A percentile compares a stretch with the other conserved stretches of the same genome.
Conservation (phyloP, 2,329 filamentous ascomycete genomes). For the Neospermospora avenae region DNA sequence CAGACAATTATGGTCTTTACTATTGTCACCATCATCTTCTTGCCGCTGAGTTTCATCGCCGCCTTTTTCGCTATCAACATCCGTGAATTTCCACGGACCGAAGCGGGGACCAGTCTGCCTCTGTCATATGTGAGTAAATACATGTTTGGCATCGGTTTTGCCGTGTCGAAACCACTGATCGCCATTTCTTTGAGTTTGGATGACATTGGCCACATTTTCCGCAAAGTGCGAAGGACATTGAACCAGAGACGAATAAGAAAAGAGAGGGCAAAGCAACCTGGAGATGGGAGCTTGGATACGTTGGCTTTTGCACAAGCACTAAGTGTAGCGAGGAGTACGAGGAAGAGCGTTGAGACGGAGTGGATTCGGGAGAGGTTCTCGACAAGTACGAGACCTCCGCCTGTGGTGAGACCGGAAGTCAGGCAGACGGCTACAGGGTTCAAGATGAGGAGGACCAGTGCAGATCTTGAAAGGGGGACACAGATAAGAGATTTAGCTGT, state of each 20-base stretch:
- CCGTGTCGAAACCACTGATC: conserved; percentile 27
- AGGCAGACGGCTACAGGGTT: conserved; percentile 24
- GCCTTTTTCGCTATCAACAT: conserved; percentile 31
- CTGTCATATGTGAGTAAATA: conserved; percentile 29
- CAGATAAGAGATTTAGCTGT: neutral
- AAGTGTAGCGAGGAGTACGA: conserved; percentile 19
- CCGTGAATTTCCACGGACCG: conserved; percentile 20
- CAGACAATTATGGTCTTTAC: conserved; percentile 36
- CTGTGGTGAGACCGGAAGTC: conserved; percentile 1
- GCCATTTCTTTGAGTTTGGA: conserved; percentile 26
- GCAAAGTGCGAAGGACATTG: conserved; percentile 3
- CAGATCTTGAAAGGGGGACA: conserved; percentile 26
- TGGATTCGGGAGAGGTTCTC: conserved; percentile 24
- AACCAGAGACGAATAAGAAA: neutral
- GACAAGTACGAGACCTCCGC: neutral
- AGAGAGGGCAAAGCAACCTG: neutral
- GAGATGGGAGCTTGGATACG: conserved; percentile 6
- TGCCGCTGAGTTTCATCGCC: conserved; percentile 32
- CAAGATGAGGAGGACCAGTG: conserved; percentile 22
- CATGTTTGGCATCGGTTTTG: conserved; percentile 31
- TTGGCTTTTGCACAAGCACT: conserved; percentile 22
- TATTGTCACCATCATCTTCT: conserved; percentile 35
- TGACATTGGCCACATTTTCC: conserved; percentile 21
- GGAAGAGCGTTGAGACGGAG: conserved; percentile 25
- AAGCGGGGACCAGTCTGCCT: conserved; percentile 17